A percentile compares a stretch with the other conserved stretches of the same genome.
Evolutionary conservation across 306 rosid genomes (phyloP).

Genomic region (Fragaria nilgerrensis): DNA sequence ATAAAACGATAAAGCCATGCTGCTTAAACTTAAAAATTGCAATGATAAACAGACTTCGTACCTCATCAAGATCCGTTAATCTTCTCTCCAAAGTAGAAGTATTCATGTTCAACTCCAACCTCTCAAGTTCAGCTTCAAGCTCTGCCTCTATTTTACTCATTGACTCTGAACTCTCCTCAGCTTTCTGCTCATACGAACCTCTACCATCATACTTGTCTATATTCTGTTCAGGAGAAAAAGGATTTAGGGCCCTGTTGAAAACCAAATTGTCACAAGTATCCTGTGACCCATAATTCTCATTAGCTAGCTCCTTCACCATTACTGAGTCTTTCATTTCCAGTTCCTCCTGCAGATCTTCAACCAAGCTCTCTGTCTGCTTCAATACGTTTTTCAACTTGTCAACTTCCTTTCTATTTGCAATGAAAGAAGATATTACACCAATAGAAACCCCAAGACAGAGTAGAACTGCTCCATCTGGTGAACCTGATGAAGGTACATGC

Average conservation of each 20-base stretch:
- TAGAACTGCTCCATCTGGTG: slow-evolving; percentile 48
- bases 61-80: slow-evolving; percentile 64
- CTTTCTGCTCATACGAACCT: slow-evolving; percentile 43
- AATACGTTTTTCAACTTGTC: slow-evolving; percentile 52
- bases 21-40: neutral
- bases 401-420: slow-evolving; percentile 52
- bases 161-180: slow-evolving; percentile 54
- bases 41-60: slow-evolving; percentile 23
- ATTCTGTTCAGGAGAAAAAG: slow-evolving; percentile 45
- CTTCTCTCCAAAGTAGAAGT: slow-evolving; percentile 44
- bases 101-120: slow-evolving; percentile 67
- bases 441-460: slow-evolving; percentile 75
- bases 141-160: slow-evolving; percentile 94
- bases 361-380: slow-evolving; percentile 71
- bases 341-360: slow-evolving; percentile 90
- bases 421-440: slow-evolving; percentile 56
- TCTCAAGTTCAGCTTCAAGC: slow-evolving; percentile 97
- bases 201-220: slow-evolving; percentile 25
- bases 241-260: slow-evolving; percentile 33
- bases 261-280: slow-evolving; percentile 45
- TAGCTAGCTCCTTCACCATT: slow-evolving; percentile 72
- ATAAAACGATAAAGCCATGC: neutral
- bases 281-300: slow-evolving; percentile 51
- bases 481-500: slow-evolving; percentile 30
- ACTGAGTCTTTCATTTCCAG: slow-evolving; percentile 83